A percentile compares a stretch with the other conserved stretches of the same genome.
These are phyloP conservation scores for Cystofilobasidium macerans DNA, from an alignment of 768 basidiomycete genomes.

Conservation along the genomic window DNA sequence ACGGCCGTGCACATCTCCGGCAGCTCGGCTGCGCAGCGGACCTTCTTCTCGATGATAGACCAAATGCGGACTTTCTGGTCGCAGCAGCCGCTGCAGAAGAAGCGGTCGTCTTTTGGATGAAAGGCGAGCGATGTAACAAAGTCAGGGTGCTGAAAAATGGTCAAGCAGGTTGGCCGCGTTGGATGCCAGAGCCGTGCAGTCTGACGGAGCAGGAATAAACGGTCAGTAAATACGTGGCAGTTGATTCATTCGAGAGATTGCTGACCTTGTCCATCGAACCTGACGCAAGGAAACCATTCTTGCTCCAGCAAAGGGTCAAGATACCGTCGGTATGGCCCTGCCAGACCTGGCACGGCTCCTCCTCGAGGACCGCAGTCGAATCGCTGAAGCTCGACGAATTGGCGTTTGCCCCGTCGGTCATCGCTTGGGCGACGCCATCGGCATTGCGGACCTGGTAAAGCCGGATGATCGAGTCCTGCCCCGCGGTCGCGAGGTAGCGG, in stretches of 20 bases:
- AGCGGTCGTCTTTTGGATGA: conserved; percentile 33
- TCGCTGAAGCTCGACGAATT: background rate
- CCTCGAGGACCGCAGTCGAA: conserved; percentile 28
- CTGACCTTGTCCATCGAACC: conserved; percentile 32
- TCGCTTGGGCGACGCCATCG: background rate
- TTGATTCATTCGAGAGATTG: too few species aligned
- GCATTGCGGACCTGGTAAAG: conserved; percentile 31
- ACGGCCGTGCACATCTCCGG: conserved; percentile 32
- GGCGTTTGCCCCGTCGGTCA: background rate
- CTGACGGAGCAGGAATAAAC: too few species aligned
- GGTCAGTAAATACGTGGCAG: too few species aligned
- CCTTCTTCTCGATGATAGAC: conserved; percentile 31
- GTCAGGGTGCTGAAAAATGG: conserved; percentile 33
- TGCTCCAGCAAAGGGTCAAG: conserved; percentile 34
- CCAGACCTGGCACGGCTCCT: conserved; percentile 28
- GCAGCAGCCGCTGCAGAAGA: conserved; percentile 32
- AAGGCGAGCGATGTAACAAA: conserved; percentile 34
- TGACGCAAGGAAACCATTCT: conserved; percentile 33
- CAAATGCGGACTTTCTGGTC: conserved; percentile 33
- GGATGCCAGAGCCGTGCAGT: conserved; percentile 34
- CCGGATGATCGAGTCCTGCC: conserved; percentile 33
- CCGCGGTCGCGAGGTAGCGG: conserved; percentile 32
- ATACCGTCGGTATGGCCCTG: conserved; percentile 32
- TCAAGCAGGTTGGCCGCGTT: conserved; percentile 29
- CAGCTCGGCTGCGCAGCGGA: conserved; percentile 30